Evolutionary conservation across 202 grass and related monocot genomes (phyloP).

Genomic region (Musa balbisiana): DNA sequence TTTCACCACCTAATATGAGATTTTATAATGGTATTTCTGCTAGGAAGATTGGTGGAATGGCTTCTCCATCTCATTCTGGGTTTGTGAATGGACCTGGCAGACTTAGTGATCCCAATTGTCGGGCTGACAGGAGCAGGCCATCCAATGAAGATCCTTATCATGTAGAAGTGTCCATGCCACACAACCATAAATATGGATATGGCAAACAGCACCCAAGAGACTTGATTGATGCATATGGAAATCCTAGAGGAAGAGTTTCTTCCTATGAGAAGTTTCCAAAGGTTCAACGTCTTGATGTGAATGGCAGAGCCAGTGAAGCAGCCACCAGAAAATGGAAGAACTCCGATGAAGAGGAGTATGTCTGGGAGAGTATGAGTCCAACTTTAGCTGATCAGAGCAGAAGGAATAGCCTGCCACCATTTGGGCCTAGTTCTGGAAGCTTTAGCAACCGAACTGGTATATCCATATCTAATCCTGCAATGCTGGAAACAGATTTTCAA

Average conservation of each 20-base stretch:
- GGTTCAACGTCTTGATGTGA: slow-evolving; percentile 55
- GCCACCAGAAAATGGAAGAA: slow-evolving; percentile 60
- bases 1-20: slow-evolving; percentile 57
- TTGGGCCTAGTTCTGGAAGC: slow-evolving; percentile 23
- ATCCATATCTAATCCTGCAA: slow-evolving; percentile 37
- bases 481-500: slow-evolving; percentile 46
- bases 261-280: slow-evolving; percentile 58
- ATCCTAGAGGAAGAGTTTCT: slow-evolving; percentile 50
- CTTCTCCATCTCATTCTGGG: slow-evolving; percentile 37
- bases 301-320: slow-evolving; percentile 39
- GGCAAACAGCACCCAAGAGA: slow-evolving; percentile 66
- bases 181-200: slow-evolving; percentile 57
- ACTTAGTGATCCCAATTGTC: slow-evolving; percentile 37
- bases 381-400: slow-evolving; percentile 61
- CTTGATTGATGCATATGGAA: slow-evolving; percentile 96
- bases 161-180: slow-evolving; percentile 7
- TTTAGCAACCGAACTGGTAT: slow-evolving; percentile 33
- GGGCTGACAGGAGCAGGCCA: slow-evolving; percentile 32
- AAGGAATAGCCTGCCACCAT: slow-evolving; percentile 31
- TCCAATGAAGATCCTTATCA: slow-evolving; percentile 29
- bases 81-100: slow-evolving; percentile 39
- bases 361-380: slow-evolving; percentile 96
- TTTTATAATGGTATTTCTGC: slow-evolving; percentile 33
- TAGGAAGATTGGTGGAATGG: slow-evolving; percentile 38
- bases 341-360: slow-evolving; percentile 90